Evolutionary conservation across 1,284 basidiomycete species (phyloP), one percentile per base, ranked within the genome.

Genomic region (Austroboletus niveus): DNA sequence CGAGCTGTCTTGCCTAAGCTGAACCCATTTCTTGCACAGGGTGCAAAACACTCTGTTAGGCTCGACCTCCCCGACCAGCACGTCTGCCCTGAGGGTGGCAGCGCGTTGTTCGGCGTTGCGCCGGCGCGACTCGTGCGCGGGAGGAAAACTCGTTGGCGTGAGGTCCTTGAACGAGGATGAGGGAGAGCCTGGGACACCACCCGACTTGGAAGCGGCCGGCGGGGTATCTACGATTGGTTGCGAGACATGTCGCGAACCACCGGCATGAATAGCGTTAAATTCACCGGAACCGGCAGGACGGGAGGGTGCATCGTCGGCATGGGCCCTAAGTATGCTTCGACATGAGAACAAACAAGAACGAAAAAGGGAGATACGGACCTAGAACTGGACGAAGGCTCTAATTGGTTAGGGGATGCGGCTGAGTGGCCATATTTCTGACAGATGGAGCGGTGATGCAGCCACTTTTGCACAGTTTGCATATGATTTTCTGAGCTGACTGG

Each of bases 11-110:
- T 88, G 85, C 44, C 87, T 69, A 29, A 89, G 73, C 64, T 87
- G 86, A 1, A 89, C 86, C 87, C 87, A 89, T 67, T 89, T 89
- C 59, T 78, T 75, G 63, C 87, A 89, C 2, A 88, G 67, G 5
- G 75, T 74, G 61, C 87, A 89, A 61, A 88, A 87, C 1, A 89
- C 86, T 24, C 85, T 75, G 61, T 85, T 87, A 0, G 86, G 80
- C 60, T 89, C 86, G 38, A 90, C 86, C 51, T 80, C 75, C 32
- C 75, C 76, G 46, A 88, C 77, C 12, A 85, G 72, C 0, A 72
- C 64, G 63, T 90, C 87, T 1, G 81, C 77, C 4, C 81, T 75
- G 31, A 89, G 74, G 2, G 79, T 80, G 9, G 83, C 84, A 0
- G 83, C 84, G 29, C 87, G 81, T 67, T 88, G 85, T 60, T 87